These are phyloP conservation scores for Penicillium herquei DNA, from an alignment of 495 filamentous ascomycete genomes.

Conservation along the genomic window DNA sequence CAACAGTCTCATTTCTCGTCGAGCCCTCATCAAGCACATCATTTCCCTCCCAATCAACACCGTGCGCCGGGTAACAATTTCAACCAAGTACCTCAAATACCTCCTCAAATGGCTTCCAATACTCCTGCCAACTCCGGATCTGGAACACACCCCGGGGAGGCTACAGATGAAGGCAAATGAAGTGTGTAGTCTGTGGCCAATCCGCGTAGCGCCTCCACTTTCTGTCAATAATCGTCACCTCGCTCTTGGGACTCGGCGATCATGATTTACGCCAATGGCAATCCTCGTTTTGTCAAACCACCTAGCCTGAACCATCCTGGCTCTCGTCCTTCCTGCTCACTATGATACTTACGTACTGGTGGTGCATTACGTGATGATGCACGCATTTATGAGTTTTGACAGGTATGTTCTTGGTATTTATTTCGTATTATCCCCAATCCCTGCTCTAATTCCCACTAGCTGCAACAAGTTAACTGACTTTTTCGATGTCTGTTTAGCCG, in stretches of 20 bases:
- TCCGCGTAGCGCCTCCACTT: neutral
- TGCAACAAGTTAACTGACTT: neutral
- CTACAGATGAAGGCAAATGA: slow-evolving; percentile 60
- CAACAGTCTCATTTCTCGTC: slow-evolving; percentile 61
- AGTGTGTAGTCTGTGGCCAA: slow-evolving; percentile 10
- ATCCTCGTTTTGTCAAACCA: slow-evolving; percentile 1
- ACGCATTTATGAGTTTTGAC: slow-evolving; percentile 4
- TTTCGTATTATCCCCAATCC: neutral
- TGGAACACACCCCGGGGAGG: slow-evolving; percentile 42
- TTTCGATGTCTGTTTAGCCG: slow-evolving; percentile 11
- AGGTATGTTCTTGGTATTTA: neutral
- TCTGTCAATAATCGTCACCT: slow-evolving; percentile 7
- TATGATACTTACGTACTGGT: neutral
- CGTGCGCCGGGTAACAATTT: slow-evolving; percentile 59
- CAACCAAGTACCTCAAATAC: slow-evolving; percentile 51
- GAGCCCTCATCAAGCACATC: slow-evolving; percentile 64
- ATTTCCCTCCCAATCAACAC: slow-evolving; percentile 61
- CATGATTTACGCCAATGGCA: neutral
- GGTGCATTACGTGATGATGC: slow-evolving; percentile 4
- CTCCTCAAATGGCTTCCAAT: slow-evolving; percentile 46
- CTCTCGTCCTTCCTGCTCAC: neutral
- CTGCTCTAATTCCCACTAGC: neutral
- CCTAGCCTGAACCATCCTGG: neutral
- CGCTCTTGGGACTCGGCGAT: slow-evolving; percentile 3
- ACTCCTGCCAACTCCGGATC: slow-evolving; percentile 36